Base-by-base conservation (phyloP, 1,139 yeast genomes). In the Saccharomycopsis phalli region DNA sequence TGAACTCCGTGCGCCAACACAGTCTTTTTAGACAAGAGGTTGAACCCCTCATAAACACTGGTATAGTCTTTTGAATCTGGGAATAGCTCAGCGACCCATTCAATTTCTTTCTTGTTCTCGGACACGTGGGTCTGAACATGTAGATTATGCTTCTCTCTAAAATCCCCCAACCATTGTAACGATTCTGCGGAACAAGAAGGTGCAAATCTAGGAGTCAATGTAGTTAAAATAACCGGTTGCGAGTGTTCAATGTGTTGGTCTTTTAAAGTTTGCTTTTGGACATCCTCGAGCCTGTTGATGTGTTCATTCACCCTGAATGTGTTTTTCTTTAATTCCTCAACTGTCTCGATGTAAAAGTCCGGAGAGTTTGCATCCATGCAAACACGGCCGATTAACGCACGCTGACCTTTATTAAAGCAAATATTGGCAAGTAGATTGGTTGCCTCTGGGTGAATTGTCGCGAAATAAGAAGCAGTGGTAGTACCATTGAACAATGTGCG, bases 381-480 rank as follows among this genome's bases (percentile, higher is more conserved):
- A n/a, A 86, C 95, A 50, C 93, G 79, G 3, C 98, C 98, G 23
- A 91, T 78, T 48, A 83, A 72, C 0, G 95, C 95, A 47, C 96
- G 67, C 60, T 88, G 97, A 17, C 95, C 95, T 28, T 62, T 53
- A 34, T 62, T 49, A 14, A 79, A 60, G 26, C 93, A 75, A 26
- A 83, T 58, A 47, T 81, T 81, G 1, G 94, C 95, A 53, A 91
- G 72, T 27, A 80, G 50, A 40, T 79, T 78, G 2, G 95, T 73
- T 1, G 95, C 80, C 8, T 69, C 73, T 0, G 79, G 65, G 54
- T 91, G 94, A 34, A 84, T 77, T 0, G 97, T 86, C 4, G 96
- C 91, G 57, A 78, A 91, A 60, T 91, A 91, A 0, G 94, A 71
- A 0, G 94, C 95, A 45, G 94, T 79, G 0, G 98, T 91, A 1